Evolutionary conservation across 139 green algal genomes (phyloP), one percentile per base, ranked within the genome.

Genomic region (Ettlia oleoabundans): DNA sequence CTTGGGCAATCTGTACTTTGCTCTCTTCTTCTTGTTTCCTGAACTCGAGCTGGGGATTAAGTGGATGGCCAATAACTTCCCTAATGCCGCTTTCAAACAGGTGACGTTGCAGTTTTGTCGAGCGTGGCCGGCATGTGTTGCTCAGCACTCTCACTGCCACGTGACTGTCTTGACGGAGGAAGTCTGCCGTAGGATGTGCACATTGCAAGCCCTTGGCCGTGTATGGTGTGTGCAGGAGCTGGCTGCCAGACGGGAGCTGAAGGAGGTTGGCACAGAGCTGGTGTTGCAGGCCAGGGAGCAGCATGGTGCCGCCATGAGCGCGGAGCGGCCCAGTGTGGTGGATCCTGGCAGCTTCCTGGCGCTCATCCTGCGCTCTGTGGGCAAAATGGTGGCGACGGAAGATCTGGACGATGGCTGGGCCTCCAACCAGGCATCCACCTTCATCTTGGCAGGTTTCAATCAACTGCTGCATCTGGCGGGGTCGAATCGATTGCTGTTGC

Each of bases 301-400:
- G n/a, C n/a, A n/a, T 5, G 4, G 5, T 8, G 42, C 13, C 28
- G 38, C 21, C 38, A 24, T 22, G 26, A 24, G 67, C 40, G 37
- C 8, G 4, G 26, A 21, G 18, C 70, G 70, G 10, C 70, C 70
- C 42, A 35, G 40, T 21, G 70, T 24, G 43, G 43, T 47, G 15
- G 70, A 41, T 22, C 70, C 70, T 1, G 70, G 70, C 43, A 65
- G 43, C 47, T 78, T 78, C 70, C 70, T 78, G 30, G 32, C 70
- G 5, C 70, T 78, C 0, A 28, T 78, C 22, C n/a, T 40, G 18
- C 70, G 38, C 9, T 15, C 26, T 6, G 6, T 78, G 7, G 70
- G 70, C 43, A 13, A n/a, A 32, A 19, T 6, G 66, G 30, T 32
- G 4, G 70, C 18, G 43, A 32, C n/a, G 47, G 5, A 5, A 43